A percentile compares a stretch with the other conserved stretches of the same genome.
Evolutionary conservation across 2,329 filamentous ascomycete genomes (phyloP).

Genomic region (Colletotrichum acutatum): DNA sequence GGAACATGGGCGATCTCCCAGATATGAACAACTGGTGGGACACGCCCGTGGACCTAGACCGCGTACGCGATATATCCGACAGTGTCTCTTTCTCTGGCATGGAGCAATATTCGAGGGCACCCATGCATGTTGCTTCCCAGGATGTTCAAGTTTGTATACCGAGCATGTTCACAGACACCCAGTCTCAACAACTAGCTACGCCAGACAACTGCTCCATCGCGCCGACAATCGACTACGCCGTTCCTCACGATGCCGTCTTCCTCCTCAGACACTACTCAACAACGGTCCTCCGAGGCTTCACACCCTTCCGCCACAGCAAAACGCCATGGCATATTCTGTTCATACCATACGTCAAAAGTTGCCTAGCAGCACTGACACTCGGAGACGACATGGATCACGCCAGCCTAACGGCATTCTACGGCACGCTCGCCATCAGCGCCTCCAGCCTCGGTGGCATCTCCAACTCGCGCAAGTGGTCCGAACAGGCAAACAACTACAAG

Average conservation of each 20-base stretch:
- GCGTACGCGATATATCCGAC: not conserved
- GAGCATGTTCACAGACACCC: not conserved
- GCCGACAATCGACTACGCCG: conserved; percentile 6
- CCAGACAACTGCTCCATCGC: not conserved
- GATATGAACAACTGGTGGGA: conserved; percentile 2
- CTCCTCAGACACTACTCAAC: conserved; percentile 51
- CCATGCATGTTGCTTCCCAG: not conserved
- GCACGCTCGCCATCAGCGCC: conserved; percentile 50
- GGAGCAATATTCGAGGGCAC: not conserved
- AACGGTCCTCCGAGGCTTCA: conserved; percentile 47
- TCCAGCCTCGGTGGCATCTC: conserved; percentile 46
- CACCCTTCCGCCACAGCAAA: conserved; percentile 50
- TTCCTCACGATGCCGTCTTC: conserved; percentile 46
- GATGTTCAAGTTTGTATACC: not conserved
- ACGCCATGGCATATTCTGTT: conserved; percentile 54
- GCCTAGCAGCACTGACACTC: conserved; percentile 48
- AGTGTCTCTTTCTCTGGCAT: not conserved
- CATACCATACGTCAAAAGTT: conserved; percentile 48
- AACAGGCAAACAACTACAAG: conserved; percentile 37
- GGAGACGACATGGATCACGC: conserved; percentile 48
- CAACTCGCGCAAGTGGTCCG: conserved; percentile 43
- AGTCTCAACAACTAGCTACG: not conserved
- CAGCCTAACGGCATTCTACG: conserved; percentile 49
- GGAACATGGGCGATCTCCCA: conserved; percentile 14
- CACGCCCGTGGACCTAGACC: not conserved